Percentiles rank a stretch among this genome's conserved stretches.
These are phyloP conservation scores for Tuber indicum DNA, from an alignment of 495 filamentous ascomycete species.

Conservation along the genomic window DNA sequence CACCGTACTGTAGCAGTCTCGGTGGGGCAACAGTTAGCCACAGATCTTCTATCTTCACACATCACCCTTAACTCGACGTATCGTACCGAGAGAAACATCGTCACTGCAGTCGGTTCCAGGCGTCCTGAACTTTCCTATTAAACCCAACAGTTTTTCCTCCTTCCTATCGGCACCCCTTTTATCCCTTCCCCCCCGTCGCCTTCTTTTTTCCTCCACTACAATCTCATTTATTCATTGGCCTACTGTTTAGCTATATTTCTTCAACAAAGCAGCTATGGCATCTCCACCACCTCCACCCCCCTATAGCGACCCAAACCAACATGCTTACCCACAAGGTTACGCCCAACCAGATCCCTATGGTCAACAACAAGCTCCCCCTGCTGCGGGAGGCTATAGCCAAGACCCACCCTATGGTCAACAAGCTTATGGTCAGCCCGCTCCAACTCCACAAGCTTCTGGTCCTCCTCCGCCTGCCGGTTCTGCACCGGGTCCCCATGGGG, in stretches of 20 bases:
- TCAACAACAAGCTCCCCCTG: conserved; percentile 53
- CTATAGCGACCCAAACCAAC: conserved; percentile 38
- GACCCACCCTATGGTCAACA: conserved; percentile 44
- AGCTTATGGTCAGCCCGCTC: conserved; percentile 44
- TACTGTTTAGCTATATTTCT: conserved; percentile 15
- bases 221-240: conserved; percentile 1
- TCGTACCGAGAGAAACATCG: conserved; percentile 4
- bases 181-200: background rate
- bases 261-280: conserved; percentile 34
- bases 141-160: conserved; percentile 7
- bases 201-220: background rate
- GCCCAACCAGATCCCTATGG: conserved; percentile 45
- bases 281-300: conserved; percentile 38
- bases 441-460: conserved; percentile 40
- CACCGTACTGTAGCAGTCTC: background rate
- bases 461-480: conserved; percentile 19
- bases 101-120: conserved; percentile 7
- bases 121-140: conserved; percentile 12
- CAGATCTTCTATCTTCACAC: conserved; percentile 35
- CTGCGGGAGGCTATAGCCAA: conserved; percentile 43
- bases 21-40: conserved; percentile 1
- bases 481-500: conserved; percentile 44
- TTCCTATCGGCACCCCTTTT: background rate
- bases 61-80: conserved; percentile 21
- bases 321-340: conserved; percentile 30